These are phyloP conservation scores for Gymnopilus dilepis DNA, from an alignment of 768 basidiomycete species.

Conservation along the genomic window DNA sequence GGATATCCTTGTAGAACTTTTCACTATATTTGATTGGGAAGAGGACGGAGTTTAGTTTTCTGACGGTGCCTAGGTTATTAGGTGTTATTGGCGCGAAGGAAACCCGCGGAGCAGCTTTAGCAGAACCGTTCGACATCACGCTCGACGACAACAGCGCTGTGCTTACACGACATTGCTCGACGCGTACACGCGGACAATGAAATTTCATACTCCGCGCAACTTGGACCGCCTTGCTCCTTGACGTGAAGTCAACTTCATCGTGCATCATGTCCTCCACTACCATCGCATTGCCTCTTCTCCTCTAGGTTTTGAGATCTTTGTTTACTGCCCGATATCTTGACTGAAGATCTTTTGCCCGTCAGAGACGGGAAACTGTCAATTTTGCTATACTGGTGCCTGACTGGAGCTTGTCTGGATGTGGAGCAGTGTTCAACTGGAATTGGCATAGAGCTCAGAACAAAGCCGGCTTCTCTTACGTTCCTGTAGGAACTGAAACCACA, in stretches of 20 bases:
- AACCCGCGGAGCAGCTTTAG: slow-evolving; percentile 45
- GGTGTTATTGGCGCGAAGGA: slow-evolving; percentile 76
- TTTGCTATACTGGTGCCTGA: not conserved
- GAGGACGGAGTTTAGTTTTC: slow-evolving; percentile 74
- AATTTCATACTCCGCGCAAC: slow-evolving; percentile 8
- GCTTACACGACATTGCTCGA: not conserved
- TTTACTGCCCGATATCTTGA: not conserved
- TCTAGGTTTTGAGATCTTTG: not conserved
- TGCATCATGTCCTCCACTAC: no score
- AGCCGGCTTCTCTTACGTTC: not conserved
- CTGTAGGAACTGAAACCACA: not conserved
- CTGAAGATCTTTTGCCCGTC: not conserved
- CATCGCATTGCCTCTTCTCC: not conserved
- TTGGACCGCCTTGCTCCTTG: not conserved
- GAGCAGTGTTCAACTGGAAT: not conserved
- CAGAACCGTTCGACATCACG: slow-evolving; percentile 26
- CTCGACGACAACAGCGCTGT: not conserved
- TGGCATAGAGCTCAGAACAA: not conserved
- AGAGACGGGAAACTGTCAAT: not conserved
- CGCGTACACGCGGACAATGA: slow-evolving; percentile 4
- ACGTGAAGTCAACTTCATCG: no score
- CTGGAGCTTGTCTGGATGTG: not conserved
- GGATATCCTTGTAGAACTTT: slow-evolving; percentile 84
- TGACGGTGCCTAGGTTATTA: slow-evolving; percentile 84
- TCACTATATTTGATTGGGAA: slow-evolving; percentile 92